Evolutionary conservation across 139 green algal genomes (phyloP), one percentile per base, ranked within the genome.

Genomic region (Chlamydomonas incerta): DNA sequence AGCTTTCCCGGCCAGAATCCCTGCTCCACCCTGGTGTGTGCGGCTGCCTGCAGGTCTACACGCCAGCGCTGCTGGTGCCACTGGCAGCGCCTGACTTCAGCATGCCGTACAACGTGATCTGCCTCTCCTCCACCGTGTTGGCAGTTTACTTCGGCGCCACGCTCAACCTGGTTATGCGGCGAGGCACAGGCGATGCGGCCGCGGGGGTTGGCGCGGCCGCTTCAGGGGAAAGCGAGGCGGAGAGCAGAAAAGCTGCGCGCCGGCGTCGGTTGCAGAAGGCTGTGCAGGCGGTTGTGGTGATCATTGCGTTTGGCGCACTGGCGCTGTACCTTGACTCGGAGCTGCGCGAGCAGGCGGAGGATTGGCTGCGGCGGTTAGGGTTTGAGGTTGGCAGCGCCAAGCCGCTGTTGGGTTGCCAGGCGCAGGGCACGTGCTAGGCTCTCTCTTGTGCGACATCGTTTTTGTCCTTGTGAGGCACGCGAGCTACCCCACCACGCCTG

Each of bases 31-130:
- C n/a, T n/a, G n/a, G n/a, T n/a, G n/a, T n/a, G n/a, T n/a, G n/a
- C n/a, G n/a, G n/a, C n/a, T n/a, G n/a, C n/a, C n/a, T n/a, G 20
- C 74, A 92, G 90, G 62, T 93, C 46, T 95, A 95, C 86, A 92
- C 74, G 18, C 57, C 89, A 3, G 89, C 89, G 0, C 46, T 93
- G 9, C 60, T 99, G 29, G 89, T 98, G 28, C 88, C 90, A 1
- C 75, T 98, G n/a, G 90, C 97, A 0, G 92, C 93, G 21, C 96
- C 97, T 0, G 97, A 99, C 91, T 95, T 98, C 87, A 96, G 90
- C 79, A 99, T 99, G 97, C 94, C 95, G 5, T 99, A 98, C 92
- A 99, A 99, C 80, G 96, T 99, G 31, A 92, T 94, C 57, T 98
- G 95, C 80, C 91, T 99, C 35, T 96, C 95, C 4, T 94, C 82